phyloP scores from a whole-genome alignment of 2,329 filamentous ascomycete genomes.

The Magnaporthiopsis incrustans region DNA sequence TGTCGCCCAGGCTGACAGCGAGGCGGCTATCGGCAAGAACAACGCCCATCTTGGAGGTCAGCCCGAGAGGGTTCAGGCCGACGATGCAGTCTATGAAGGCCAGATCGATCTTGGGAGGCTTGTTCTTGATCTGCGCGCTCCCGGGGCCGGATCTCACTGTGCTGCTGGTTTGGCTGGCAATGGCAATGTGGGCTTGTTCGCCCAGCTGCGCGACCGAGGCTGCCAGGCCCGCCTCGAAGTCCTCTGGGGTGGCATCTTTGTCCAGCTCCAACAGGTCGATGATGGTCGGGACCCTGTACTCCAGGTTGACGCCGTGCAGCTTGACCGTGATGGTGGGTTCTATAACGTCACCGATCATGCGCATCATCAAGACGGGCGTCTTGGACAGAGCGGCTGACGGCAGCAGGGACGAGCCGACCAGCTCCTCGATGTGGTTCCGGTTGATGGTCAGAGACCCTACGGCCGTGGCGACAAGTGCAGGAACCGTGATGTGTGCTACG shows the following conservation, averaged over 20 bases:
- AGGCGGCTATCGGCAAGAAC: slow-evolving; percentile 72
- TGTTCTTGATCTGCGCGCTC: slow-evolving; percentile 24
- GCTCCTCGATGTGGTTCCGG: slow-evolving; percentile 61
- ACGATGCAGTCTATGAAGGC: slow-evolving; percentile 72
- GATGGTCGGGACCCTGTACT: slow-evolving; percentile 79
- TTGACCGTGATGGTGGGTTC: slow-evolving; percentile 87
- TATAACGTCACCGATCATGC: slow-evolving; percentile 89
- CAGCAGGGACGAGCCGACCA: slow-evolving; percentile 50
- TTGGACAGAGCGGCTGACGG: slow-evolving; percentile 18
- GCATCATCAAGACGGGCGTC: slow-evolving; percentile 65
- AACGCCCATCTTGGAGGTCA: slow-evolving; percentile 68
- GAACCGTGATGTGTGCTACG: slow-evolving; percentile 74
- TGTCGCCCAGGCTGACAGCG: slow-evolving; percentile 56
- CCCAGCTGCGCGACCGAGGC: slow-evolving; percentile 73
- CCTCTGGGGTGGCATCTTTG: slow-evolving; percentile 59
- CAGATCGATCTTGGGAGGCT: slow-evolving; percentile 63
- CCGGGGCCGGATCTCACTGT: slow-evolving; percentile 15
- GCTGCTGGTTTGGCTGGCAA: slow-evolving; percentile 25
- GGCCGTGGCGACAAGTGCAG: slow-evolving; percentile 73
- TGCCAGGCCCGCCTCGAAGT: slow-evolving; percentile 67
- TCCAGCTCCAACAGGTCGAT: slow-evolving; percentile 69
- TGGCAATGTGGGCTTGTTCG: slow-evolving; percentile 48
- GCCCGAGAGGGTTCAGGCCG: slow-evolving; percentile 72
- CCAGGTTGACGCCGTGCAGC: slow-evolving; percentile 73
- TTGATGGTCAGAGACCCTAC: slow-evolving; percentile 53